Base-by-base conservation (phyloP, 306 rosid genomes). In the Medicago lupulina region DNA sequence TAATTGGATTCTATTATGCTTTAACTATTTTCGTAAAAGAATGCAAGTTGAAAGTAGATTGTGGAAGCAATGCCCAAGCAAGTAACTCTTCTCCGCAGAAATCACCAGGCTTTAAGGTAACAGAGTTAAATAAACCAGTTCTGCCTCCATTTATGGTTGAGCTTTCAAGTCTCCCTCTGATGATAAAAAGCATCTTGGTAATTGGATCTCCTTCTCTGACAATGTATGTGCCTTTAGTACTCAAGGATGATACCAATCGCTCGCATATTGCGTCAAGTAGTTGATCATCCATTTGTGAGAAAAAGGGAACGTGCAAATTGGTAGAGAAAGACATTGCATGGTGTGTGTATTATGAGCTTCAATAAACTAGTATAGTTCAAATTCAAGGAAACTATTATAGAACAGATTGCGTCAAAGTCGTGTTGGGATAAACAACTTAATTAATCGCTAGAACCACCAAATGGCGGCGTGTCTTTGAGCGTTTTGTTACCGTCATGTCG, bases 1-100 rank as follows among this genome's bases (percentile, higher is more conserved):
- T n/a, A n/a, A n/a, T n/a, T n/a, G n/a, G n/a, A n/a, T n/a, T n/a
- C n/a, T n/a, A n/a, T n/a, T n/a, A n/a, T n/a, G 97, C 82, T 38
- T 25, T 81, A n/a, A 94, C 97, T 4, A 97, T 90, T 81, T 96
- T 88, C n/a, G 98, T 94, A 5, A 97, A 94, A 74, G 88, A 86
- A 63, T 97, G 97, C 79, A 91, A 82, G 79, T 89, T 94, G 84
- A 81, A 84, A 10, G 92, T 86, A 13, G 92, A 88, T 69, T 90
- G 88, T 49, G 97, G 97, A 80, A 91, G 94, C 88, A 94, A 78
- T 53, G 98, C 98, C 98, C 98, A 94, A 34, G 97, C 88, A 70
- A 94, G 95, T 34, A 91, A 77, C 85, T 94, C 97, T 82, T 91
- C 98, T 25, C 98, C 98, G 79, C 98, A 94, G 68, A 94, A 91